A percentile compares a stretch with the other conserved stretches of the same genome.
These are phyloP conservation scores for Coemansia aciculifera DNA, from an alignment of 192 early-diverging fungal species.

Conservation along the genomic window DNA sequence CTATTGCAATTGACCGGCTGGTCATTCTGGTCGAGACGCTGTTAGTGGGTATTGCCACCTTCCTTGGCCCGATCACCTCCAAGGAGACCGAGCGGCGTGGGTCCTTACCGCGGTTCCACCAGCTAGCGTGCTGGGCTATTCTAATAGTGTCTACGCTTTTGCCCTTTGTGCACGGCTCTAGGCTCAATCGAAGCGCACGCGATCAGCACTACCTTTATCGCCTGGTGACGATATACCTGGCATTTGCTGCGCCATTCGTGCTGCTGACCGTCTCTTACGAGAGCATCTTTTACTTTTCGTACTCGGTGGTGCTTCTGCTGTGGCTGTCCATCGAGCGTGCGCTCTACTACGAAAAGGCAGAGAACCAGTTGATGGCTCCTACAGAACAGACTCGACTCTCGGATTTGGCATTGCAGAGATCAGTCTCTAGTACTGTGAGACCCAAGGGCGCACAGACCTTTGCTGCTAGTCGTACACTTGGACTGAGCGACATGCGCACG, in stretches of 20 bases:
- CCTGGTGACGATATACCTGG: slow-evolving; percentile 77
- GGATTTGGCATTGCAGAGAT: slow-evolving; percentile 16
- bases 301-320: slow-evolving; percentile 66
- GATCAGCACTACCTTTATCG: slow-evolving; percentile 79
- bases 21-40: slow-evolving; percentile 43
- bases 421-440: neutral
- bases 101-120: slow-evolving; percentile 35
- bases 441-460: slow-evolving; percentile 5
- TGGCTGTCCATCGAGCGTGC: slow-evolving; percentile 79
- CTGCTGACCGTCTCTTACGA: slow-evolving; percentile 92
- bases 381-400: slow-evolving; percentile 38
- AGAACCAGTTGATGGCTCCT: slow-evolving; percentile 38
- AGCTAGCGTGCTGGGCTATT: slow-evolving; percentile 48
- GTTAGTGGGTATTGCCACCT: slow-evolving; percentile 41
- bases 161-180: slow-evolving; percentile 49
- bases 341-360: slow-evolving; percentile 48
- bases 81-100: slow-evolving; percentile 41
- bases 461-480: slow-evolving; percentile 43
- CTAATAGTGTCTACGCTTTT: slow-evolving; percentile 42
- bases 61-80: slow-evolving; percentile 45
- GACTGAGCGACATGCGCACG: slow-evolving; percentile 60
- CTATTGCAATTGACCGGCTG: slow-evolving; percentile 34
- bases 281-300: slow-evolving; percentile 83
- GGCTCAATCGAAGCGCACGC: slow-evolving; percentile 35
- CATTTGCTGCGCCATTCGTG: slow-evolving; percentile 85